Conservation (phyloP, 2,329 filamentous ascomycete species). For the Fusarium pseudocircinatum region DNA sequence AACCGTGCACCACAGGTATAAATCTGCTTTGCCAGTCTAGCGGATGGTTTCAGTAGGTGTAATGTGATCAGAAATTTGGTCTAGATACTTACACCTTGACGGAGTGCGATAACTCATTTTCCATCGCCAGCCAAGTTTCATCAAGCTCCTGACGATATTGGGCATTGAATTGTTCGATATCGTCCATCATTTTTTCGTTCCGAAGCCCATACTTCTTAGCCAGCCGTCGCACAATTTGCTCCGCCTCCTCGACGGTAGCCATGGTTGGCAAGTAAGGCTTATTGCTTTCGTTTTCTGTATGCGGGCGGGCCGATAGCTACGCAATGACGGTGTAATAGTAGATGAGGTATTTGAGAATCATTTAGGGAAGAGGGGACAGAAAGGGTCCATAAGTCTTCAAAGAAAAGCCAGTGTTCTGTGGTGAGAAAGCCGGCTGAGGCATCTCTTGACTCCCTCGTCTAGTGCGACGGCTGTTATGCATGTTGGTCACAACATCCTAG, state of each 20-base stretch:
- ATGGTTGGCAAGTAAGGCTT: not conserved
- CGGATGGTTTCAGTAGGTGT: not conserved
- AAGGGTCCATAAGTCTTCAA: not conserved
- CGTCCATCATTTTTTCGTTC: not conserved
- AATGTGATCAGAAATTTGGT: fast-evolving
- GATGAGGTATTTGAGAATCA: not conserved
- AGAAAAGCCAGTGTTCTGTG: not conserved
- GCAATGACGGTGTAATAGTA: not conserved
- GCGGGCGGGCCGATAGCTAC: not conserved
- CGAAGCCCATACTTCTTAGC: not conserved
- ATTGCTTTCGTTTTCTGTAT: not conserved
- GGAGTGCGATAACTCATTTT: fast-evolving
- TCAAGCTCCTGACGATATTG: not conserved
- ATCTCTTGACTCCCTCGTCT: not conserved
- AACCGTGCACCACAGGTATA: not conserved
- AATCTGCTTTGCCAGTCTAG: not conserved
- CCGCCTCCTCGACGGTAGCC: not conserved
- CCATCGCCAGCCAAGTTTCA: not conserved
- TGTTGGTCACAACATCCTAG: not conserved
- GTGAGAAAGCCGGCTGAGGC: not conserved
- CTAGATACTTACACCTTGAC: not conserved
- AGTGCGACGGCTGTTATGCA: not conserved
- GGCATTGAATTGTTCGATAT: not conserved
- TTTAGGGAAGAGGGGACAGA: not conserved
- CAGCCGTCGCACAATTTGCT: not conserved